These are phyloP conservation scores for Huntiella moniliformis DNA, from an alignment of 2,329 filamentous ascomycete species.

Conservation along the genomic window DNA sequence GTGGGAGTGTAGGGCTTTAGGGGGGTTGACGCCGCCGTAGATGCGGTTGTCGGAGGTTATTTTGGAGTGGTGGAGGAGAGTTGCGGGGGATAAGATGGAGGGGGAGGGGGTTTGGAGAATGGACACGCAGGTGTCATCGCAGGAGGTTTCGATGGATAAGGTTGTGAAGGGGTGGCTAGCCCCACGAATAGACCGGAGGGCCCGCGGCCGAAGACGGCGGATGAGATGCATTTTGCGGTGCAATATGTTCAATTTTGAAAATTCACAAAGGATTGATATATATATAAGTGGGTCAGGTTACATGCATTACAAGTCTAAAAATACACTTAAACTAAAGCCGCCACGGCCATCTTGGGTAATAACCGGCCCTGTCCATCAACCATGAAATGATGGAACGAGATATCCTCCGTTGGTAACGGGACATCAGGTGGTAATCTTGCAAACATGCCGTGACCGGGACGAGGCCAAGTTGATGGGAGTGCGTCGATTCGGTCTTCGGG, in stretches of 20 bases:
- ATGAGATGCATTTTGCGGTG: background rate
- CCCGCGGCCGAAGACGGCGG: background rate
- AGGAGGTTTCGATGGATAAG: conserved; percentile 67
- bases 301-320: too few relatives aligned
- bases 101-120: conserved; percentile 33
- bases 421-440: conserved; percentile 21
- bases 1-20: conserved; percentile 58
- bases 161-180: conserved; percentile 26
- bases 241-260: too few relatives aligned
- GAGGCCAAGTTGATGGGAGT: conserved; percentile 23
- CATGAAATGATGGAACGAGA: conserved; percentile 26
- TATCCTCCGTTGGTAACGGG: conserved; percentile 23
- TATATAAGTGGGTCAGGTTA: too few relatives aligned
- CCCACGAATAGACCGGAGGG: background rate
- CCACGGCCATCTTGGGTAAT: conserved; percentile 11
- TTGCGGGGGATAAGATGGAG: conserved; percentile 22
- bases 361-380: conserved; percentile 17
- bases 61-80: conserved; percentile 61
- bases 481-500: conserved; percentile 18
- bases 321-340: conserved; percentile 7
- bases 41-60: conserved; percentile 60
- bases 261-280: too few relatives aligned
- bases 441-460: conserved; percentile 23
- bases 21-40: conserved; percentile 64
- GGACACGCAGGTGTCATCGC: conserved; percentile 86